Conservation (phyloP, 75 land plant species). For the Cryptomeria japonica region DNA sequence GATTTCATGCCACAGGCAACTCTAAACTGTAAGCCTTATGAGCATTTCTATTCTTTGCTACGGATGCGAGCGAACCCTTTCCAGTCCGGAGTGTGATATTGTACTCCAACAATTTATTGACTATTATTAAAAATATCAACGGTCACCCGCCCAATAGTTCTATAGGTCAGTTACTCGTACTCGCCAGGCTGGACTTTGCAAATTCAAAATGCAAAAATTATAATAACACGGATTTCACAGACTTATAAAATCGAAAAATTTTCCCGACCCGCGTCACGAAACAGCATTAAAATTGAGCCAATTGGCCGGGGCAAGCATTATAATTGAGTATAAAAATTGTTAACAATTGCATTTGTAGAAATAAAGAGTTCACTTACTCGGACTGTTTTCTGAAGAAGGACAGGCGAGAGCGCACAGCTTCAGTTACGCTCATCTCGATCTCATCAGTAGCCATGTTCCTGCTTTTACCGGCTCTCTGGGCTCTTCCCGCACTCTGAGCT, state of each 20-base stretch:
- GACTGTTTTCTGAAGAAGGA: not conserved
- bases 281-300: too few species aligned
- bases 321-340: too few species aligned
- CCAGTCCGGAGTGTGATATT: not conserved
- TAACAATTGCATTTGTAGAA: not conserved
- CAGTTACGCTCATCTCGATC: not conserved
- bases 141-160: not conserved
- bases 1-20: not conserved
- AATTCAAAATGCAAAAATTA: too few species aligned
- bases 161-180: not conserved
- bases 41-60: too few species aligned
- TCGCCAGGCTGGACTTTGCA: too few species aligned
- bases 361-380: not conserved
- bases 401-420: not conserved
- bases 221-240: too few species aligned
- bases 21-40: too few species aligned
- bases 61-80: not conserved
- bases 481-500: not conserved
- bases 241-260: too few species aligned
- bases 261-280: too few species aligned
- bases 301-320: not conserved
- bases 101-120: not conserved
- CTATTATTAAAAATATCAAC: not conserved
- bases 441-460: not conserved
- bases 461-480: not conserved